Evolutionary conservation across 2,329 filamentous ascomycete genomes (phyloP).

Genomic region (Neophaeococcomyces aloes): DNA sequence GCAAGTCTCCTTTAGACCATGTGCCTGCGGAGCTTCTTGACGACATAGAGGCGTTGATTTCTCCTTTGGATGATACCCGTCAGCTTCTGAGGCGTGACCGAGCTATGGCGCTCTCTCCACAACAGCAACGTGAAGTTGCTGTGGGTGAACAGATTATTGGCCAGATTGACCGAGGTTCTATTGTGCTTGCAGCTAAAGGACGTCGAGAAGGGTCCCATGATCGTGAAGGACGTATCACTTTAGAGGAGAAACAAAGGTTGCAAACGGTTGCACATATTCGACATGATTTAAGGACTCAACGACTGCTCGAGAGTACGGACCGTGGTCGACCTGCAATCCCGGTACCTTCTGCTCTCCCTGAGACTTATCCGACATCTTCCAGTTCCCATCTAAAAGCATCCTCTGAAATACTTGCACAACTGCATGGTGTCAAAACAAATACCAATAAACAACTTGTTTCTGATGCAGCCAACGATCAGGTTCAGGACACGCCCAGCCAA

Average conservation of each 20-base stretch:
- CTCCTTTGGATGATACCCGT: not conserved
- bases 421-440: too few species aligned
- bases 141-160: slow-evolving; percentile 1
- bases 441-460: too few species aligned
- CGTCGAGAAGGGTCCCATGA: not conserved
- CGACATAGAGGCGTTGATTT: not conserved
- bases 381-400: too few species aligned
- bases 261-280: not conserved
- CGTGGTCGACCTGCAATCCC: too few species aligned
- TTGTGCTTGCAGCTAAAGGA: slow-evolving; percentile 1
- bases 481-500: not conserved
- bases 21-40: slow-evolving; percentile 7
- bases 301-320: too few species aligned
- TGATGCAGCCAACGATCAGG: not conserved
- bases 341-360: too few species aligned
- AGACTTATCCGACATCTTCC: too few species aligned
- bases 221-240: not conserved
- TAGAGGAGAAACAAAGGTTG: not conserved
- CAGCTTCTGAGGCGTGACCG: not conserved
- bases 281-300: too few species aligned
- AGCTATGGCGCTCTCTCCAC: not conserved
- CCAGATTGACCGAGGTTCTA: slow-evolving; percentile 3
- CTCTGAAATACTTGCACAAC: too few species aligned
- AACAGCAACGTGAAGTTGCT: not conserved
- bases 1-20: slow-evolving; percentile 14